Evolutionary conservation across 139 green algal genomes (phyloP), one percentile per base, ranked within the genome.

Genomic region (Spirogloea muscicola): DNA sequence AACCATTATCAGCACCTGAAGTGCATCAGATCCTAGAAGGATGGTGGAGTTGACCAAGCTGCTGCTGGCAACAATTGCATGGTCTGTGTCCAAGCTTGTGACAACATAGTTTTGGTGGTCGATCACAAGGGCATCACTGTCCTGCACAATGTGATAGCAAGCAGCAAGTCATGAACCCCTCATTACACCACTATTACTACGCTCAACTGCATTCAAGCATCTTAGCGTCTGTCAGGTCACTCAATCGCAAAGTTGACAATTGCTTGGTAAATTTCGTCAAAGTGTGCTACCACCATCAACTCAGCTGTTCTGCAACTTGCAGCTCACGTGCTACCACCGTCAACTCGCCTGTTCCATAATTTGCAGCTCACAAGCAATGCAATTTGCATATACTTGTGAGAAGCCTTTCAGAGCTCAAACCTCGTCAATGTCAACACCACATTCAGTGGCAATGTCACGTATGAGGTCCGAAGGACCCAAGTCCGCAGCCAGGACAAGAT

Each of bases 401-500:
- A 55, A 55, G 21, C 21, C 46, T 31, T 21, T 21, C 46, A 55
- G 46, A n/a, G 21, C 21, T 21, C 46, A 55, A 55, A 68, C 66
- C 74, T 81, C 74, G 27, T 81, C 74, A 21, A 81, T 13, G 34
- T 81, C 69, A 13, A 83, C 76, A 36, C 76, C 76, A 34, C 76
- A 83, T 29, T 83, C 76, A 2, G 60, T 68, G 21, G 69, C 76
- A n/a, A 83, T 68, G 34, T 83, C 76, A 27, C 76, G 42, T 39
- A 83, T 37, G 18, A 51, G 10, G 57, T 91, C 86, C 10, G 85
- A 91, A 1, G 79, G 78, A 2, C 77, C 55, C 7, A 78, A 70
- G 73, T 80, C 85, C 13, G 84, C 76, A 25, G 86, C 88, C 7
- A 97, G n/a, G 1, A 96, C 39, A 16, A 96, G 29, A 58, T 95